A percentile compares a stretch with the other conserved stretches of the same genome.
Conservation (phyloP, 2,329 filamentous ascomycete genomes). For the Emmonsiellopsis sp. region DNA sequence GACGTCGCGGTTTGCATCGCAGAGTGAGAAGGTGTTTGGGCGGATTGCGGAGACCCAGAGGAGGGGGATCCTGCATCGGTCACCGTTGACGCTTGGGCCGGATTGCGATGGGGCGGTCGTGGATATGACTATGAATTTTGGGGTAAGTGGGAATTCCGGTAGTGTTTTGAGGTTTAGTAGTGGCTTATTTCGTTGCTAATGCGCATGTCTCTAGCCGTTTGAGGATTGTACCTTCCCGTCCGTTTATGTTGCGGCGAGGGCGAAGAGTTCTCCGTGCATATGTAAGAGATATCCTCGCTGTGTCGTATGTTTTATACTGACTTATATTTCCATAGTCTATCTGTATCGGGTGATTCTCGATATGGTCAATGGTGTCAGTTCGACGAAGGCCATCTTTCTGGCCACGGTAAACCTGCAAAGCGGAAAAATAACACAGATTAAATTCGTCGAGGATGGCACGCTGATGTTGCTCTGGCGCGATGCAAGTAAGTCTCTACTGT, state of each 20-base stretch:
- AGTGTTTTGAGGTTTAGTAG: not conserved
- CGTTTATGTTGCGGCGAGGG: constrained; percentile 26
- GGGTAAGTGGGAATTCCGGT: constrained; percentile 23
- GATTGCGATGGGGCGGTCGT: constrained; percentile 28
- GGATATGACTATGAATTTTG: constrained; percentile 51
- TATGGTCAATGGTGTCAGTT: constrained; percentile 52
- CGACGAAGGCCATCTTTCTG: constrained; percentile 22
- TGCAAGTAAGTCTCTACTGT: constrained; percentile 16
- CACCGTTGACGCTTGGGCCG: constrained; percentile 39
- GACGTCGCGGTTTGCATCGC: constrained; percentile 47
- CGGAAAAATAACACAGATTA: constrained; percentile 46
- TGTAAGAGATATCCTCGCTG: constrained; percentile 18
- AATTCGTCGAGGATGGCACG: constrained; percentile 55
- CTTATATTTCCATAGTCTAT: constrained; percentile 38
- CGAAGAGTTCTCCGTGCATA: constrained; percentile 22
- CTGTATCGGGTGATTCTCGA: constrained; percentile 46
- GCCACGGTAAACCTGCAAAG: constrained; percentile 24
- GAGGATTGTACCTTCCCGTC: constrained; percentile 19
- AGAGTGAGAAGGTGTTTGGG: constrained; percentile 54
- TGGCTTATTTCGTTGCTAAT: not conserved
- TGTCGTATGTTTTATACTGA: constrained; percentile 5
- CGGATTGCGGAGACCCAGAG: constrained; percentile 61
- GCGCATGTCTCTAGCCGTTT: constrained; percentile 13
- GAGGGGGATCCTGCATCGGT: constrained; percentile 58
- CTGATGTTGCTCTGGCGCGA: constrained; percentile 50